Base-by-base conservation (phyloP, 495 filamentous ascomycete genomes). In the Xylaria castorea region DNA sequence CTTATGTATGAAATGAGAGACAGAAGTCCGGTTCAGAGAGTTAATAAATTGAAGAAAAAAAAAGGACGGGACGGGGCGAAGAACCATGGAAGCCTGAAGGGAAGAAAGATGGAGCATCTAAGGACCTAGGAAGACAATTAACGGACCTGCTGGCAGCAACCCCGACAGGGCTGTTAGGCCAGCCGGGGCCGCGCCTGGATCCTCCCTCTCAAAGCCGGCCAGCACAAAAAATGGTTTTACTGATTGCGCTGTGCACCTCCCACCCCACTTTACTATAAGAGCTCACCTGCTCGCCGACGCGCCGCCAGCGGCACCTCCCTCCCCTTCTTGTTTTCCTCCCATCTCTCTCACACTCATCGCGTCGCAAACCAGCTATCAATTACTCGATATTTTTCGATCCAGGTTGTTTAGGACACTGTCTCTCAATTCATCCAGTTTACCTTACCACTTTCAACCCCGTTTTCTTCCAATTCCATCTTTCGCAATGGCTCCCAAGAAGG, bases 401-500 rank as follows among this genome's bases (percentile, higher is more conserved):
- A 36, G 40, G 40, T 70, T 32, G 3, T 66, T 57, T 22, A 44
- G 20, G 60, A 71, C 72, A 72, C 75, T 71, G 67, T 66, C 44
- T 63, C 60, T 61, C 48, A 40, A 58, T 50, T 36, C 18, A 40
- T 71, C 30, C 53, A 71, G 55, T 44, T 48, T n/a, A 30, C 51
- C 68, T 71, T 55, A 61, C 60, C 8, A 55, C 44, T 48, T 74
- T 42, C 44, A 66, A 70, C 46, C 62, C 44, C 63, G 25, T 44
- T 38, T 9, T 50, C 66, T 30, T 51, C 58, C 66, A 68, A 53
- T 61, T 61, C 34, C 61, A 76, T 53, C 78, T 74, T 74, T 82
- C 85, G 82, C 76, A 80, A 91, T 91, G 89, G 83, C 89, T 88
- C 88, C 89, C 80, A 91, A 91, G 87, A 91, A 91, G 84, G 80